These are phyloP conservation scores for Alloascoidea africana DNA, from an alignment of 805 yeast genomes.

Conservation along the genomic window DNA sequence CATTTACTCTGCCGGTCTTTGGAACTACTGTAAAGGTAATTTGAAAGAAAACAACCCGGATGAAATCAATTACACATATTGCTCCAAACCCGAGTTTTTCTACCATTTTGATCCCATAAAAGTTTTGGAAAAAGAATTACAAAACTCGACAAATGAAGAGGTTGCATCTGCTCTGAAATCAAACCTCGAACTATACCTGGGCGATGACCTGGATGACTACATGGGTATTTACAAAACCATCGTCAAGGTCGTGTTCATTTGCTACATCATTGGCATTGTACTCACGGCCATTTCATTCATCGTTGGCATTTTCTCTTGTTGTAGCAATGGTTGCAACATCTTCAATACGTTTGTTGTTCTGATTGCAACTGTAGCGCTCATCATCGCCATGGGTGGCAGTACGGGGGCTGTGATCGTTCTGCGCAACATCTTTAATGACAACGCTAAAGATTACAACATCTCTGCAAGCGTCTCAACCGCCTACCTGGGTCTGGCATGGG, in stretches of 20 bases:
- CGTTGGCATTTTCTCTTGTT: slow-evolving; percentile 27
- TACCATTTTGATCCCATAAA: slow-evolving; percentile 39
- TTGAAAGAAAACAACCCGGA: slow-evolving; percentile 11
- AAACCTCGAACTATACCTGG: slow-evolving; percentile 28
- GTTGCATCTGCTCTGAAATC: slow-evolving; percentile 3
- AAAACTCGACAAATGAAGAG: slow-evolving; percentile 11
- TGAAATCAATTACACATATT: slow-evolving; percentile 24
- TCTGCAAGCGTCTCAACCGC: slow-evolving; percentile 29
- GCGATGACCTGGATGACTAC: slow-evolving; percentile 34
- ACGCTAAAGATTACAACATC: slow-evolving; percentile 34
- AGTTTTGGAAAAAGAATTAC: slow-evolving; percentile 14
- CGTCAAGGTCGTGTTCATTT: slow-evolving; percentile 44
- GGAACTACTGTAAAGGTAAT: slow-evolving; percentile 47
- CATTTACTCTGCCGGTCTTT: slow-evolving; percentile 39
- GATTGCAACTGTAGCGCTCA: slow-evolving; percentile 15
- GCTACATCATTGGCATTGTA: slow-evolving; percentile 33
- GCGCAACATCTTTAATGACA: slow-evolving; percentile 34
- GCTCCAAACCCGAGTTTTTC: slow-evolving; percentile 38
- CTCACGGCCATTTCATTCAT: slow-evolving; percentile 26
- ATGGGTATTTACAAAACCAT: slow-evolving; percentile 27
- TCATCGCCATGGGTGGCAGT: slow-evolving; percentile 35
- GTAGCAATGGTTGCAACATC: slow-evolving; percentile 29
- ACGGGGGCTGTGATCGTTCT: slow-evolving; percentile 47
- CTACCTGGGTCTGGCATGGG: slow-evolving; percentile 54
- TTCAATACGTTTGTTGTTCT: slow-evolving; percentile 21